Conservation (phyloP, 805 yeast genomes). For the Yueomyces sinensis region DNA sequence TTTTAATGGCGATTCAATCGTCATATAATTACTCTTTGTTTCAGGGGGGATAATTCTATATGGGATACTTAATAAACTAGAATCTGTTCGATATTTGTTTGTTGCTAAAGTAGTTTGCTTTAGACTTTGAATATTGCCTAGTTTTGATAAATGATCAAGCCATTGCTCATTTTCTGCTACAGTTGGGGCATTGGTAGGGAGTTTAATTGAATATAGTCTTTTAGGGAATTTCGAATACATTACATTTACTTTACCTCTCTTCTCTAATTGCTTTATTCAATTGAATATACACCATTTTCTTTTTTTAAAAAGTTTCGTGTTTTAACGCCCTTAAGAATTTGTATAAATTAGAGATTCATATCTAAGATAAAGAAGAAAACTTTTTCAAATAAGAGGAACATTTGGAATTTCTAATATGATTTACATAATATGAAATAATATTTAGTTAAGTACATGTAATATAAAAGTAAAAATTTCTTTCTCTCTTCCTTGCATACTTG, state of each 20-base stretch:
- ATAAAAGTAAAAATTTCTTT: too few species aligned
- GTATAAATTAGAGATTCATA: background rate
- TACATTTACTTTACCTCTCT: too few species aligned
- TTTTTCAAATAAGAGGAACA: too few species aligned
- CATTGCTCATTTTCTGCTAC: constrained; percentile 31
- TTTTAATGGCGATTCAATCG: constrained; percentile 12
- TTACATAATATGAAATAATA: too few species aligned
- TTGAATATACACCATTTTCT: too few species aligned
- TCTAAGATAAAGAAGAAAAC: background rate
- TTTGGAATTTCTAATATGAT: too few species aligned
- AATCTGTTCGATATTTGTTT: background rate
- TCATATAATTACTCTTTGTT: constrained; percentile 12
- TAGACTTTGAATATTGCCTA: background rate
- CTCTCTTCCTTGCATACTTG: too few species aligned
- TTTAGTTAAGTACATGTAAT: too few species aligned
- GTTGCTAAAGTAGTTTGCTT: background rate
- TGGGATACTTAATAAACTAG: background rate
- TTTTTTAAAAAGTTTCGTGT: too few species aligned
- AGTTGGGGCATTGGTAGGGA: constrained; percentile 30
- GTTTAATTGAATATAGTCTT: constrained; percentile 2
- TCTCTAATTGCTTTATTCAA: too few species aligned
- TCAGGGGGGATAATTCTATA: constrained; percentile 9
- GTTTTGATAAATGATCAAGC: constrained; percentile 18
- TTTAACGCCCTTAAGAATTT: too few species aligned
- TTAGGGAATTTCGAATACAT: too few species aligned